Evolutionary conservation across 306 rosid species (phyloP).

Genomic region (Carpinus fangiana): DNA sequence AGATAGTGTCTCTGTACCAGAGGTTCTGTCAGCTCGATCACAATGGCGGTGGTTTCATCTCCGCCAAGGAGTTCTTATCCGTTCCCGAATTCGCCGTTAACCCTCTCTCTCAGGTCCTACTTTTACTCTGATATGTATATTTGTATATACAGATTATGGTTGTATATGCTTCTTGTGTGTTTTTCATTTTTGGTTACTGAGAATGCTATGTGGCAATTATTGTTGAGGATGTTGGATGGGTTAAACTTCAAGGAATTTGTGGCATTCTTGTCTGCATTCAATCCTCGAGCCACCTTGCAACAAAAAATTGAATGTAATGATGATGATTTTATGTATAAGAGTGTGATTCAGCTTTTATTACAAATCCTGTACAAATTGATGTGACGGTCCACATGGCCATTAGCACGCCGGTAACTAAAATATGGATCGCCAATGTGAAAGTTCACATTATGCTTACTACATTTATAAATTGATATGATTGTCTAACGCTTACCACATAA

Average conservation of each 20-base stretch:
- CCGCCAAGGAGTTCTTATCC: slow-evolving; percentile 76
- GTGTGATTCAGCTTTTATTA: no score
- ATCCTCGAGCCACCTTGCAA: slow-evolving; percentile 65
- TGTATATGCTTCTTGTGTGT: neutral
- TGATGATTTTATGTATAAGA: neutral
- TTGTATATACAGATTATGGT: neutral
- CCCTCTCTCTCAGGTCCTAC: slow-evolving; percentile 72
- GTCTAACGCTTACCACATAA: no score
- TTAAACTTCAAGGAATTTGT: slow-evolving; percentile 78
- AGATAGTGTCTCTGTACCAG: slow-evolving; percentile 72
- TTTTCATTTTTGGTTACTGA: neutral
- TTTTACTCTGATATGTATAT: slow-evolving; percentile 1
- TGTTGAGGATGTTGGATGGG: slow-evolving; percentile 65
- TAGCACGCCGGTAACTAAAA: no score
- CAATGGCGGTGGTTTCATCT: slow-evolving; percentile 65
- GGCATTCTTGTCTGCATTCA: slow-evolving; percentile 73
- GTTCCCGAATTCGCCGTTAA: slow-evolving; percentile 82
- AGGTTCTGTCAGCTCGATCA: slow-evolving; percentile 90
- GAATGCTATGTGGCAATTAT: slow-evolving; percentile 1
- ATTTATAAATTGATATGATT: no score
- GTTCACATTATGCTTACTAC: no score
- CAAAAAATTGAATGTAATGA: slow-evolving; percentile 65
- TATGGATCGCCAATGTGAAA: no score
- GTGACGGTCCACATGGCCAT: no score
- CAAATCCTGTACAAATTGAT: no score